A percentile compares a stretch with the other conserved stretches of the same genome.
These are phyloP conservation scores for Ceratocystis smalleyi DNA, from an alignment of 2,329 filamentous ascomycete species.

Conservation along the genomic window DNA sequence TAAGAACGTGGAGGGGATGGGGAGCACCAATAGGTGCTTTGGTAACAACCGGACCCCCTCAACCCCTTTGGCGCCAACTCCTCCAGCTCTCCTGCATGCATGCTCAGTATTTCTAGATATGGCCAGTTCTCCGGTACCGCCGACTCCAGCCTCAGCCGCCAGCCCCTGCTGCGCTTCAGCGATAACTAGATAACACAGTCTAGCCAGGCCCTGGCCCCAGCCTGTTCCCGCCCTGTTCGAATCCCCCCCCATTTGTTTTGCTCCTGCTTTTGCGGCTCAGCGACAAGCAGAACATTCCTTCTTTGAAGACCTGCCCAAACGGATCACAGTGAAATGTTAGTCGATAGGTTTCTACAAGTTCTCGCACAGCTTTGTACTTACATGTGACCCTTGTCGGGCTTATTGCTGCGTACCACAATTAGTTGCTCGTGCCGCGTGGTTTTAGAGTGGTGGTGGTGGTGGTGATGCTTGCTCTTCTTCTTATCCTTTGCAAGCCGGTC, in stretches of 20 bases:
- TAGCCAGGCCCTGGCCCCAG: neutral
- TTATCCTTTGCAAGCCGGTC: slow-evolving; percentile 11
- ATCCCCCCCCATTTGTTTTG: neutral
- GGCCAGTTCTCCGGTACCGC: too few relatives aligned
- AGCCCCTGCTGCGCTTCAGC: too few relatives aligned
- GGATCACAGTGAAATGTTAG: slow-evolving; percentile 10
- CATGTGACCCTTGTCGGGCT: slow-evolving; percentile 12
- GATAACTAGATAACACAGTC: neutral
- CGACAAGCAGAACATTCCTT: slow-evolving; percentile 21
- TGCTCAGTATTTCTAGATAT: neutral
- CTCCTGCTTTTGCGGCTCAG: slow-evolving; percentile 19
- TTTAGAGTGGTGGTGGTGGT: slow-evolving; percentile 3
- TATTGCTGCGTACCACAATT: slow-evolving; percentile 11
- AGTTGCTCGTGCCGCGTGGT: slow-evolving; percentile 13
- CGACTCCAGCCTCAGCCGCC: too few relatives aligned
- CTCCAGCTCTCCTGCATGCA: neutral
- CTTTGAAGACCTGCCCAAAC: slow-evolving; percentile 9
- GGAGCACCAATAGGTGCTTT: neutral
- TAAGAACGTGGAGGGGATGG: neutral
- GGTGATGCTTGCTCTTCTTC: slow-evolving; percentile 9
- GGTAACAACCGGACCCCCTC: neutral
- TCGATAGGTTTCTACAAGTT: slow-evolving; percentile 7
- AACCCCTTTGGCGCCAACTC: neutral
- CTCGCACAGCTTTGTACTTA: slow-evolving; percentile 1
- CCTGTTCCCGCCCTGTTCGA: neutral